Percentiles rank a stretch among this genome's conserved stretches.
Conservation (phyloP, 768 basidiomycete genomes). For the Neoboletus magnificus region DNA sequence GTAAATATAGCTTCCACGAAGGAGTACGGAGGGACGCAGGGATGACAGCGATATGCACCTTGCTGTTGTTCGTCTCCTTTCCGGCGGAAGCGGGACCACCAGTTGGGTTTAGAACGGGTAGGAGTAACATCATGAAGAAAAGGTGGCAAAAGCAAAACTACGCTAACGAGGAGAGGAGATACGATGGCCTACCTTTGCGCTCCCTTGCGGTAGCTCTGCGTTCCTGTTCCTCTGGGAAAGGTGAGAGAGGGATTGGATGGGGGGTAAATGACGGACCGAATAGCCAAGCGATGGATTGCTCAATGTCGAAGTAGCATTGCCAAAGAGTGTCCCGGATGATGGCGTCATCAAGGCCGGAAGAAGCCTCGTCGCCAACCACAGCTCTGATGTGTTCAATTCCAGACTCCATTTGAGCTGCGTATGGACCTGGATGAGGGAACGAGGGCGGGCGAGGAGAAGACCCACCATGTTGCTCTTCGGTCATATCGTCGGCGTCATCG, state of each 20-base stretch:
- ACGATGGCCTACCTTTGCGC: conserved; percentile 75
- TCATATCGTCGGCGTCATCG: conserved; percentile 77
- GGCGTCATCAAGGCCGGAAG: conserved; percentile 67
- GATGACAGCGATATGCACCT: conserved; percentile 50
- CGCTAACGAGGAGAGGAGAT: conserved; percentile 23
- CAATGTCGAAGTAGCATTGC: conserved; percentile 84
- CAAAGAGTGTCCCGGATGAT: conserved; percentile 80
- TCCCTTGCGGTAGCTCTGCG: conserved; percentile 61
- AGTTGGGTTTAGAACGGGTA: conserved; percentile 29
- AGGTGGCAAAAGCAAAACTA: conserved; percentile 35
- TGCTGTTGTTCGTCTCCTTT: conserved; percentile 42
- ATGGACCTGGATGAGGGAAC: conserved; percentile 9
- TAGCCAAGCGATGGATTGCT: conserved; percentile 71
- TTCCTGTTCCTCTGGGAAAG: conserved; percentile 60
- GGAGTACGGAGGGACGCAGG: conserved; percentile 28
- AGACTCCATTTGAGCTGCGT: conserved; percentile 61
- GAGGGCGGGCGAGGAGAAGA: neutral
- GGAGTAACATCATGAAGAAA: conserved; percentile 31
- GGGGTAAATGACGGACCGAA: conserved; percentile 50
- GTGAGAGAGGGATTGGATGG: neutral
- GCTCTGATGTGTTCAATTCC: conserved; percentile 66
- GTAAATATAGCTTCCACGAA: conserved; percentile 19
- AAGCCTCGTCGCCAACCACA: conserved; percentile 61
- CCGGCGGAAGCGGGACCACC: conserved; percentile 36
- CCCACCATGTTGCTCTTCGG: conserved; percentile 78